Percentiles rank a stretch among this genome's conserved stretches.
These are phyloP conservation scores for Leavenworthia alabamica DNA, from an alignment of 345 rosid genomes.

Conservation along the genomic window DNA sequence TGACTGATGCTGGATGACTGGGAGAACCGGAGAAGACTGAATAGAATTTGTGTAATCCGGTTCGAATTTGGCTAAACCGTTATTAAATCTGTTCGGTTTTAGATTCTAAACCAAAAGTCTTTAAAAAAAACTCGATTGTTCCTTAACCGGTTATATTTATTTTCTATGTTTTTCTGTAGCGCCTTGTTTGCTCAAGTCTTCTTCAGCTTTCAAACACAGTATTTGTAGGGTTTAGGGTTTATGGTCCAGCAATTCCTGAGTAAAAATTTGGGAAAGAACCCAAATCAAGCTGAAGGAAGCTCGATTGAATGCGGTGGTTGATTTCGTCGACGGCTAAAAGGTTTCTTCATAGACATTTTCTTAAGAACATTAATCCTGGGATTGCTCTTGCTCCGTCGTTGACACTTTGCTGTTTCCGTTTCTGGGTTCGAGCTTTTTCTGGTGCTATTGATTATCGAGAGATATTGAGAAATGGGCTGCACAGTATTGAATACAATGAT, in stretches of 20 bases:
- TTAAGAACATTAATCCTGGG: slow-evolving; percentile 11
- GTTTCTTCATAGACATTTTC: slow-evolving; percentile 9
- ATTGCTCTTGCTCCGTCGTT: slow-evolving; percentile 8
- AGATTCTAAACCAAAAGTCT: not conserved
- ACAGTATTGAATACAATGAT: not conserved
- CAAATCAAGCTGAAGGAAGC: slow-evolving; percentile 17
- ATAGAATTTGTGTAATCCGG: too few relatives aligned
- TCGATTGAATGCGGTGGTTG: slow-evolving; percentile 30
- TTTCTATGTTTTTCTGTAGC: not conserved
- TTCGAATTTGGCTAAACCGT: not conserved
- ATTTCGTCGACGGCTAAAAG: slow-evolving; percentile 22
- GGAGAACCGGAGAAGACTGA: too few relatives aligned
- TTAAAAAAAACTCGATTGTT: not conserved
- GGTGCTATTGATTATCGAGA: not conserved
- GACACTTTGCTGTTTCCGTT: not conserved
- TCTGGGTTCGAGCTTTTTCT: slow-evolving; percentile 2
- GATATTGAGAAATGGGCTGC: slow-evolving; percentile 10
- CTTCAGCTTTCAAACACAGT: not conserved
- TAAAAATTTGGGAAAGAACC: slow-evolving; percentile 8
- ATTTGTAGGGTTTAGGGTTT: slow-evolving; percentile 33
- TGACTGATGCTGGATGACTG: not conserved
- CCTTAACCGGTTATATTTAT: slow-evolving; percentile 7
- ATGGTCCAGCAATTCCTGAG: not conserved
- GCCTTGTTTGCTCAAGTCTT: slow-evolving; percentile 2
- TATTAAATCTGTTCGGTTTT: not conserved